phyloP scores from a whole-genome alignment of 805 yeast species.

The Candida qinlingensis region DNA sequence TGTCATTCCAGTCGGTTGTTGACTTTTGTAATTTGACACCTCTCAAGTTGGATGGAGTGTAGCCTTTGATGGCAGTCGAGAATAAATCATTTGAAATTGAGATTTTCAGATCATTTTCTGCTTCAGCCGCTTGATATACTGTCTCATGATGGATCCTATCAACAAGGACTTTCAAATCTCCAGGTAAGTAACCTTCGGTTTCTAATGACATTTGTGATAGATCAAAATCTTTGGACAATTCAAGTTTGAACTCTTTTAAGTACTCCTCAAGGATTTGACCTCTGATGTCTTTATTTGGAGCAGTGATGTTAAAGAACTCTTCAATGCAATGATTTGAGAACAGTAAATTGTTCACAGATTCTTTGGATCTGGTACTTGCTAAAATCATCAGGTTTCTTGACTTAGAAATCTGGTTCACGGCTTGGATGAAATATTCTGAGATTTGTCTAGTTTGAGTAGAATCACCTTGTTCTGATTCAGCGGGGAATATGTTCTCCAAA shows the following conservation, averaged over 20 bases:
- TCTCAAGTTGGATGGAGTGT: constrained; percentile 73
- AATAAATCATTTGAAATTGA: constrained; percentile 36
- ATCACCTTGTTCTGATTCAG: constrained; percentile 53
- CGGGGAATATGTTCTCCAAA: constrained; percentile 64
- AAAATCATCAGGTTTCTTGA: constrained; percentile 49
- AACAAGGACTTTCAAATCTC: constrained; percentile 65
- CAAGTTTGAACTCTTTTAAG: constrained; percentile 21
- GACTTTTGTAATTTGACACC: constrained; percentile 85
- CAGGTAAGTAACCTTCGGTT: constrained; percentile 87
- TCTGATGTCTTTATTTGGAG: constrained; percentile 68
- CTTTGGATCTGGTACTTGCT: constrained; percentile 59
- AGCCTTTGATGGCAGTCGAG: constrained; percentile 56
- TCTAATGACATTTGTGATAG: constrained; percentile 52
- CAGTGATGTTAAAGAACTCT: constrained; percentile 48
- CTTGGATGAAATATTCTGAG: constrained; percentile 51
- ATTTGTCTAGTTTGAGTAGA: constrained; percentile 57
- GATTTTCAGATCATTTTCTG: background rate
- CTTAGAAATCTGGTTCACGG: constrained; percentile 34
- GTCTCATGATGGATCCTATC: constrained; percentile 63
- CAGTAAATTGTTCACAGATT: constrained; percentile 54
- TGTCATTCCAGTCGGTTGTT: constrained; percentile 70
- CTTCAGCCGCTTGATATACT: constrained; percentile 14
- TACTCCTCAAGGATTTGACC: constrained; percentile 34
- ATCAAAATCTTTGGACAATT: constrained; percentile 37
- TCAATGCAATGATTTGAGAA: constrained; percentile 69